A percentile compares a stretch with the other conserved stretches of the same genome.
phyloP scores from a whole-genome alignment of 208 protist species.

The Trypanosoma lewisi region DNA sequence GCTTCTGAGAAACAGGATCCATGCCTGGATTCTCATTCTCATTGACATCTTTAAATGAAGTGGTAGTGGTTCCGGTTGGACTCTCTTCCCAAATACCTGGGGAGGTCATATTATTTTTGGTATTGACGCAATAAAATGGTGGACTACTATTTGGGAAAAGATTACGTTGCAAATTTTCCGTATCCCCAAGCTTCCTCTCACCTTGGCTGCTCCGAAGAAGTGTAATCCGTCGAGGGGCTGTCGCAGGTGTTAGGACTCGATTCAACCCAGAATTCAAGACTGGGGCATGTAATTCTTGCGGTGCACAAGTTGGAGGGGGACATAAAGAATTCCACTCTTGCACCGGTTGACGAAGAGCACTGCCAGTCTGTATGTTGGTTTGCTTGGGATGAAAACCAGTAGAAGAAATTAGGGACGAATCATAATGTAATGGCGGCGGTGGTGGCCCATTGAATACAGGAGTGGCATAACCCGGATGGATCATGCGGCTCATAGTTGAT shows the following conservation, averaged over 20 bases:
- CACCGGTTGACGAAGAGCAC: not conserved
- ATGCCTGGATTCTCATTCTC: conserved; percentile 1
- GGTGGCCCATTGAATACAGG: not conserved
- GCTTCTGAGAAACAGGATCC: conserved; percentile 23
- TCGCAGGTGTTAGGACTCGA: conserved; percentile 15
- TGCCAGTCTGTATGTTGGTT: not conserved
- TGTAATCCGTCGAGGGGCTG: conserved; percentile 27
- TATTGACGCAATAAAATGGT: not conserved
- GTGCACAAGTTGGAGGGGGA: conserved; percentile 1
- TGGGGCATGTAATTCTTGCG: not conserved
- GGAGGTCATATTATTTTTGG: not conserved
- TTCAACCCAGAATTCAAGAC: not conserved
- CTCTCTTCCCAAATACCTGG: not conserved
- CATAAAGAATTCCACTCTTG: conserved; percentile 8
- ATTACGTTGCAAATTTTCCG: conserved; percentile 8
- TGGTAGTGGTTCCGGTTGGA: not conserved
- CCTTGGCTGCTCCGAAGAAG: conserved; percentile 13
- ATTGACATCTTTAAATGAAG: conserved; percentile 6
- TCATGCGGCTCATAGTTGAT: not conserved
- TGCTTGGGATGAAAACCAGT: not conserved
- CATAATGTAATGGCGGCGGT: not conserved
- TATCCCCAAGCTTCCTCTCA: conserved; percentile 9
- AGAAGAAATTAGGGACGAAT: not conserved
- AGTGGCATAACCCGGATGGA: not conserved
- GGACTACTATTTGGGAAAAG: conserved; percentile 21